Conservation (phyloP, 345 rosid genomes). For the Linum usitatissimum region DNA sequence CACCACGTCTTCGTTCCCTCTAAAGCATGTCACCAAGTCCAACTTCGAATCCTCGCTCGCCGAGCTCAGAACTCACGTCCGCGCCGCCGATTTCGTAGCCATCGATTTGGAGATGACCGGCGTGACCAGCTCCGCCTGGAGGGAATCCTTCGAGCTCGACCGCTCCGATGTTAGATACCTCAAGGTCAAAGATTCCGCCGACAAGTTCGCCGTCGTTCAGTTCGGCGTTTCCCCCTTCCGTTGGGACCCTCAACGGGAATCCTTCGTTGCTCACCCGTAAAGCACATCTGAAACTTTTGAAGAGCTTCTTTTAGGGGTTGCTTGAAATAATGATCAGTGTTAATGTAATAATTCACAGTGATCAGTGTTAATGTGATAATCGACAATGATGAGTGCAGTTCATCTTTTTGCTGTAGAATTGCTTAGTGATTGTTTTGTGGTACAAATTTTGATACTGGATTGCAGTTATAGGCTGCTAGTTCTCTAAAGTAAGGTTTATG, state of each 20-base stretch:
- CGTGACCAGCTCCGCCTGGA: conserved; percentile 75
- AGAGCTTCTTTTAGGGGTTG: neutral
- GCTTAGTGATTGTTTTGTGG: neutral
- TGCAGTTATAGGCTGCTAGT: neutral
- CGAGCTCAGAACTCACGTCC: conserved; percentile 45
- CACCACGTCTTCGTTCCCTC: conserved; percentile 43
- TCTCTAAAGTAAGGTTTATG: neutral
- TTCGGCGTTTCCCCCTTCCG: conserved; percentile 92
- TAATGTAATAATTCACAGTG: too few relatives aligned
- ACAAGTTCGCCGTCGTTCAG: conserved; percentile 89
- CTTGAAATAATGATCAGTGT: too few relatives aligned
- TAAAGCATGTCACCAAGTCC: conserved; percentile 61
- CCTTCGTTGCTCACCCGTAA: conserved; percentile 72
- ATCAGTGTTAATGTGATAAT: too few relatives aligned
- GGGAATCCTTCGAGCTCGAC: conserved; percentile 77
- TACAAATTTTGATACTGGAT: neutral
- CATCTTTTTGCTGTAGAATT: neutral
- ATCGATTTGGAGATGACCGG: conserved; percentile 97
- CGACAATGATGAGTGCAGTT: too few relatives aligned
- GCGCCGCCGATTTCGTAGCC: conserved; percentile 82
- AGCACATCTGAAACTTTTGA: conserved; percentile 15
- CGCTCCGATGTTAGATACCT: conserved; percentile 67
- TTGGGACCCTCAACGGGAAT: conserved; percentile 58
- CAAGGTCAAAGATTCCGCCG: conserved; percentile 89
- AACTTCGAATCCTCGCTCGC: conserved; percentile 60